Evolutionary conservation across 176 grass and related monocot species (phyloP).

Genomic region (Dendrocalamus sinicus): DNA sequence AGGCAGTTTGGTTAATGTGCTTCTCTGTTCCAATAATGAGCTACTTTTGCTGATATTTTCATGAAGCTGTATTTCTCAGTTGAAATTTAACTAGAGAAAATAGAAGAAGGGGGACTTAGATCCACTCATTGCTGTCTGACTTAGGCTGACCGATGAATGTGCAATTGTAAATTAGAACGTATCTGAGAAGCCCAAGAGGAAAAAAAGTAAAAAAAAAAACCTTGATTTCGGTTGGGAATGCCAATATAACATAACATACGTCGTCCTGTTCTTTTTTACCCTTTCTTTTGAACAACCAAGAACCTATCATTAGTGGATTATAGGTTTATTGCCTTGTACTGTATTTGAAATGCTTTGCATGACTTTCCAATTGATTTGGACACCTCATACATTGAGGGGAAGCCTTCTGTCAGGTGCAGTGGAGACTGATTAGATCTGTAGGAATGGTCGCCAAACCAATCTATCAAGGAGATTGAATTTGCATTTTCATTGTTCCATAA

Average conservation of each 20-base stretch:
- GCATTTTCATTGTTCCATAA: slow-evolving; percentile 14
- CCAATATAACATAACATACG: neutral
- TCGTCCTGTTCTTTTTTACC: neutral
- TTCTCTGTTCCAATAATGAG: neutral
- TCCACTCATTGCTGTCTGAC: neutral
- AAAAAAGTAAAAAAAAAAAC: neutral
- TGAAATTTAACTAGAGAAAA: neutral
- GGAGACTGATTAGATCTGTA: slow-evolving; percentile 11
- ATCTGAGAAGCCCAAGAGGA: neutral
- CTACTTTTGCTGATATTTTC: slow-evolving; percentile 1
- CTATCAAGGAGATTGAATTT: neutral
- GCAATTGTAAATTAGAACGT: neutral
- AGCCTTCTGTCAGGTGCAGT: neutral
- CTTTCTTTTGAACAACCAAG: neutral
- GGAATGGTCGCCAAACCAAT: neutral
- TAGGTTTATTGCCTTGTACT: neutral
- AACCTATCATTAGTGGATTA: neutral
- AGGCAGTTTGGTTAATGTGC: neutral
- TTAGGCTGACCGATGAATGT: neutral
- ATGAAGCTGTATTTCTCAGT: neutral
- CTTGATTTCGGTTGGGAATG: neutral
- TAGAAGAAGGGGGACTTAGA: neutral
- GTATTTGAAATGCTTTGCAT: neutral
- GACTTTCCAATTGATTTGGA: neutral
- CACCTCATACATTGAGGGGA: neutral